phyloP scores from a whole-genome alignment of 73 alveolate species.

The Paramecium primaurelia region DNA sequence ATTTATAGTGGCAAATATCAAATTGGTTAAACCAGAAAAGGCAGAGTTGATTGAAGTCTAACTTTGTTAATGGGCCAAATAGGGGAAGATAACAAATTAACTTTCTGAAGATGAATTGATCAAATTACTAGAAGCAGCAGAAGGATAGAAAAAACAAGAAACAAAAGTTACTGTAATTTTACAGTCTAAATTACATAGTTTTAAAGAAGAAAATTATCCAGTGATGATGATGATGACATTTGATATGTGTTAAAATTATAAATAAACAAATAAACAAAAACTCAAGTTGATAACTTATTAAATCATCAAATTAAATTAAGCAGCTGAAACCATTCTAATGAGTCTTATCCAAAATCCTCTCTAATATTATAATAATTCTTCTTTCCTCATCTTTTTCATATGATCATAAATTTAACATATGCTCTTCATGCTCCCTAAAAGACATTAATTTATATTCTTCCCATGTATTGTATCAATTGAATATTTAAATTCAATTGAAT shows the following conservation, averaged over 20 bases:
- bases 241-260: background rate
- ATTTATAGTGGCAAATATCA: background rate
- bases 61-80: constrained; percentile 4
- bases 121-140: background rate
- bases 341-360: constrained; percentile 9
- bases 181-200: background rate
- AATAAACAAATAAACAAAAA: background rate
- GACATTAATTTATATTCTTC: background rate
- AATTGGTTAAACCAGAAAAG: constrained; percentile 12
- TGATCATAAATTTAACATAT: background rate
- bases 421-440: background rate
- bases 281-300: background rate
- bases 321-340: background rate
- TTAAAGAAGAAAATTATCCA: background rate
- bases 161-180: constrained; percentile 7
- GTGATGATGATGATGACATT: constrained; percentile 37
- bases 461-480: background rate
- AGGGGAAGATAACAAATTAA: background rate
- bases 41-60: background rate
- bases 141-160: constrained; percentile 9
- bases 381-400: background rate
- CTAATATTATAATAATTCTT: background rate
- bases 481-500: background rate
- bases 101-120: constrained; percentile 7
- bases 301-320: background rate